Percentiles rank a stretch among this genome's conserved stretches.
These are phyloP conservation scores for Austroboletus eburneus DNA, from an alignment of 768 basidiomycete species.

Conservation along the genomic window DNA sequence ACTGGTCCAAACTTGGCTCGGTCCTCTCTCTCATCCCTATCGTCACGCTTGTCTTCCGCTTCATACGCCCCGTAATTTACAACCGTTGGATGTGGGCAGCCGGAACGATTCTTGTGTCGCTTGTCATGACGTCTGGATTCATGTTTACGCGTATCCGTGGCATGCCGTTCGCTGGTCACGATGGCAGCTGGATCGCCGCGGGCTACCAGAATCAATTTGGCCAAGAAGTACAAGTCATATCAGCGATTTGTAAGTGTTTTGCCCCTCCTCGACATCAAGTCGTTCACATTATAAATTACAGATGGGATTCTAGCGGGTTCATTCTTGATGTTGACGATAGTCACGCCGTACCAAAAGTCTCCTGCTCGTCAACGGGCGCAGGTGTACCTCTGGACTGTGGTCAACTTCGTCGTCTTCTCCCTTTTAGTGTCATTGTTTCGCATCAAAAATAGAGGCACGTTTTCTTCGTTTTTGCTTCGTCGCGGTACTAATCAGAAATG, in stretches of 20 bases:
- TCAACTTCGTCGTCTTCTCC: slow-evolving; percentile 82
- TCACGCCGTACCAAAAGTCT: slow-evolving; percentile 74
- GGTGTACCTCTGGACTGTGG: slow-evolving; percentile 83
- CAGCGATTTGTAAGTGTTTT: slow-evolving; percentile 70
- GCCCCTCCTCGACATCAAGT: background rate
- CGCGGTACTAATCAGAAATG: slow-evolving; percentile 1
- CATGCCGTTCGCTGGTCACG: slow-evolving; percentile 60
- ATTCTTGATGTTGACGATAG: slow-evolving; percentile 75
- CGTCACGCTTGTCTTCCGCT: slow-evolving; percentile 49
- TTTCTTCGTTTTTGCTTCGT: background rate
- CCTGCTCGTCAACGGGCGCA: slow-evolving; percentile 76
- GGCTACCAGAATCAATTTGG: slow-evolving; percentile 92
- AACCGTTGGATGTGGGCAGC: slow-evolving; percentile 79
- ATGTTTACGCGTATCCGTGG: slow-evolving; percentile 96
- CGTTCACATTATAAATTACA: slow-evolving; percentile 31
- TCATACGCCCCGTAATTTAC: slow-evolving; percentile 59
- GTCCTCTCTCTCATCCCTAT: slow-evolving; percentile 43
- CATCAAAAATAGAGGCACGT: slow-evolving; percentile 80
- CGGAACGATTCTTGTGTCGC: slow-evolving; percentile 56
- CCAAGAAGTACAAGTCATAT: slow-evolving; percentile 86
- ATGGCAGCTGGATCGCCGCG: slow-evolving; percentile 76
- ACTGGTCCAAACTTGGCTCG: slow-evolving; percentile 59
- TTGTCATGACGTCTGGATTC: slow-evolving; percentile 87
- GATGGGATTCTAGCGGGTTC: slow-evolving; percentile 80
- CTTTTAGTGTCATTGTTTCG: slow-evolving; percentile 83